Evolutionary conservation across 257 asterid genomes (phyloP).

Genomic region (Fraxinus americana): DNA sequence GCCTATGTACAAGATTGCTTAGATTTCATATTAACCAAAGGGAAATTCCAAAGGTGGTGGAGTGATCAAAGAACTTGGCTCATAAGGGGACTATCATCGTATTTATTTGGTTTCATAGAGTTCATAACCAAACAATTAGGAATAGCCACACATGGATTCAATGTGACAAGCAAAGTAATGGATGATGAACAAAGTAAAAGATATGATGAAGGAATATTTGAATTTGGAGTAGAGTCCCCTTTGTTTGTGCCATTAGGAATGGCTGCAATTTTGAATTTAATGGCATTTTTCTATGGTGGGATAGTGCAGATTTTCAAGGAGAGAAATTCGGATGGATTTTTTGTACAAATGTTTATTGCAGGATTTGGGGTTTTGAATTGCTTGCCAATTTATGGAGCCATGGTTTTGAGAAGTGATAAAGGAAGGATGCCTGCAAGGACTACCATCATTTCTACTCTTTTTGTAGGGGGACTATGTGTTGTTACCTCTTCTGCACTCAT

Average conservation of each 20-base stretch:
- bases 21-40: conserved; percentile 50
- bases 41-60: conserved; percentile 70
- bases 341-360: conserved; percentile 45
- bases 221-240: conserved; percentile 67
- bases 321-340: conserved; percentile 27
- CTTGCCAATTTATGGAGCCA: conserved; percentile 72
- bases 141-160: conserved; percentile 53
- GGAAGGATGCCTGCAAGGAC: conserved; percentile 65
- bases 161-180: conserved; percentile 63
- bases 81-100: conserved; percentile 50
- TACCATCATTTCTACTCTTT: conserved; percentile 39
- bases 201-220: conserved; percentile 59
- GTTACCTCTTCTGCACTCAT: conserved; percentile 14
- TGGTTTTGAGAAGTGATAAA: conserved; percentile 56
- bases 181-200: conserved; percentile 57
- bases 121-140: conserved; percentile 53
- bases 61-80: conserved; percentile 85
- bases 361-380: conserved; percentile 58
- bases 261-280: conserved; percentile 50
- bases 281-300: conserved; percentile 36
- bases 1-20: conserved; percentile 67
- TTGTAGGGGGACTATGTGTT: conserved; percentile 37
- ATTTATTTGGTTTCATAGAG: conserved; percentile 55
- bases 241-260: conserved; percentile 59
- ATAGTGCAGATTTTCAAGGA: conserved; percentile 26